Evolutionary conservation across 345 rosid species (phyloP).

Genomic region (Anacardium occidentale): DNA sequence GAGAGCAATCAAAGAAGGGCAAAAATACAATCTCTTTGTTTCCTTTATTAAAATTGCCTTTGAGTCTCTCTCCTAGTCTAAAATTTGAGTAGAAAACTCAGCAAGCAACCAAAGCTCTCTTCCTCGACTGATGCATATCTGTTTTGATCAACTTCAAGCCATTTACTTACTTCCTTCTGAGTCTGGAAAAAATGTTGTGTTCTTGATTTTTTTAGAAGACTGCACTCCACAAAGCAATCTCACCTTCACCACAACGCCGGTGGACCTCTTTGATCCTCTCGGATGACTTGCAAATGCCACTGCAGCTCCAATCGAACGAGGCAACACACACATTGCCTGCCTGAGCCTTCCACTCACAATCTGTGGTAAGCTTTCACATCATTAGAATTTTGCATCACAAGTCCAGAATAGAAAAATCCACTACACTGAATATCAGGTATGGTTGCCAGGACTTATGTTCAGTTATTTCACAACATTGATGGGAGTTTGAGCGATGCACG

Average conservation of each 20-base stretch:
- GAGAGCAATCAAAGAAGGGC: slow-evolving; percentile 33
- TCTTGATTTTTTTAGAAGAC: slow-evolving; percentile 31
- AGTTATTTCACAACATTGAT: no score
- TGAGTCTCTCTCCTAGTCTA: slow-evolving; percentile 18
- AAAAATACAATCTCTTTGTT: slow-evolving; percentile 15
- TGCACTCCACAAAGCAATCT: slow-evolving; percentile 66
- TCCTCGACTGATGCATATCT: slow-evolving; percentile 2
- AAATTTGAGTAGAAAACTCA: slow-evolving; percentile 30
- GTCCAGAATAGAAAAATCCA: no score
- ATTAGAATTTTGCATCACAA: not conserved
- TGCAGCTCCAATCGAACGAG: slow-evolving; percentile 89
- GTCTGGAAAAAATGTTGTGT: slow-evolving; percentile 27
- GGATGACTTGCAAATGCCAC: slow-evolving; percentile 82
- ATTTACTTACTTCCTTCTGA: slow-evolving; percentile 31
- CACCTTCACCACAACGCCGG: slow-evolving; percentile 91
- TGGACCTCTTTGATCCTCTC: slow-evolving; percentile 90
- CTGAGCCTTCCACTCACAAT: slow-evolving; percentile 96
- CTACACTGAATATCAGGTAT: no score
- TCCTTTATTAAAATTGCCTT: not conserved
- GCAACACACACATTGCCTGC: slow-evolving; percentile 91
- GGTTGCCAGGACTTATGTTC: no score
- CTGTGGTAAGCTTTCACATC: slow-evolving; percentile 32
- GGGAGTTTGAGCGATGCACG: not conserved
- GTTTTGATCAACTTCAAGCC: slow-evolving; percentile 9
- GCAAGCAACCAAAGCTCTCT: slow-evolving; percentile 17